phyloP scores from a whole-genome alignment of 1,284 basidiomycete species.

The Apiotrichum montevideense region DNA sequence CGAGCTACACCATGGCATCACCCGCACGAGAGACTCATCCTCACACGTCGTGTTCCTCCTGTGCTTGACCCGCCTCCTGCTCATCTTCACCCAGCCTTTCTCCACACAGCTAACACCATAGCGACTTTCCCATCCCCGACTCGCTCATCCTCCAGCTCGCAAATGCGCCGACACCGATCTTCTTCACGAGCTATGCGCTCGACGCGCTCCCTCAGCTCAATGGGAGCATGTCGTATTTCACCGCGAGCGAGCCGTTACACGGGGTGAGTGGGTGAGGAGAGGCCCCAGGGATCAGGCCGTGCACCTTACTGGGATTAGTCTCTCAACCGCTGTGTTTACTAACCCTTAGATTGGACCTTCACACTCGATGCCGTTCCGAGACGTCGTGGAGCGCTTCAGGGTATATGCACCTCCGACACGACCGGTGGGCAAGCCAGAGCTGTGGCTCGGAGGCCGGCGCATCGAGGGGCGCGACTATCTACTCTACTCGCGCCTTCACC shows the following conservation, averaged over 20 bases:
- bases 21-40: too few species aligned
- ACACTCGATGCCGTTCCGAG: slow-evolving; percentile 71
- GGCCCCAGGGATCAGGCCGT: too few species aligned
- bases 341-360: slow-evolving; percentile 51
- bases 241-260: slow-evolving; percentile 73
- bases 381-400: slow-evolving; percentile 78
- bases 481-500: slow-evolving; percentile 84
- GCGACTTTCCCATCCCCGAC: slow-evolving; percentile 40
- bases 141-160: slow-evolving; percentile 61
- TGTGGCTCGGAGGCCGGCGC: slow-evolving; percentile 69
- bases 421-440: slow-evolving; percentile 67
- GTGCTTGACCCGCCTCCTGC: too few species aligned
- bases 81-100: background rate
- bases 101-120: slow-evolving; percentile 6
- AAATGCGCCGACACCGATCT: slow-evolving; percentile 80
- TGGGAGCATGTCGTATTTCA: slow-evolving; percentile 90
- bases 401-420: slow-evolving; percentile 69
- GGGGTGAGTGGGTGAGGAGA: slow-evolving; percentile 46
- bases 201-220: slow-evolving; percentile 84
- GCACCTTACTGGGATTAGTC: too few species aligned
- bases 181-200: slow-evolving; percentile 85
- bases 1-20: too few species aligned
- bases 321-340: background rate
- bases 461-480: slow-evolving; percentile 64
- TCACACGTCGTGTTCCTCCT: background rate